phyloP scores from a whole-genome alignment of 257 asterid genomes.

The Solanum sparsipilum region DNA sequence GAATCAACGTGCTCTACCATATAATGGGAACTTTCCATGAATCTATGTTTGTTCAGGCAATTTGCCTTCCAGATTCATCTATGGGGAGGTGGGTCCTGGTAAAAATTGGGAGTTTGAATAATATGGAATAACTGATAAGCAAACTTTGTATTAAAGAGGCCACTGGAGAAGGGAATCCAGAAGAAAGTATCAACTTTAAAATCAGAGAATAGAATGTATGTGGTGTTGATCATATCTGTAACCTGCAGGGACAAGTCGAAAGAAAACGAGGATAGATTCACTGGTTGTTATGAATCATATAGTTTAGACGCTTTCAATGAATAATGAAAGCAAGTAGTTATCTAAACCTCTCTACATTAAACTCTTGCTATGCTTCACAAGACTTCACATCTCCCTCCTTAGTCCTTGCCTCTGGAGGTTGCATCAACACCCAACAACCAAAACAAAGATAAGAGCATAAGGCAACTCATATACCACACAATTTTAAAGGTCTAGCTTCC shows the following conservation, averaged over 20 bases:
- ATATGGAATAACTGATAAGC: not conserved
- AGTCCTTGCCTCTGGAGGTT: not conserved
- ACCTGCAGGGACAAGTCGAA: not conserved
- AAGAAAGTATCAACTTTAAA: not conserved
- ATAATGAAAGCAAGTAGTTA: not conserved
- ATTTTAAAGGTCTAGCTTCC: not conserved
- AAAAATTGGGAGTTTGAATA: not conserved
- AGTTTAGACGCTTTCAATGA: not conserved
- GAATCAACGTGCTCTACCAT: not conserved
- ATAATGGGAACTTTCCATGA: not conserved
- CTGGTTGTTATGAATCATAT: not conserved
- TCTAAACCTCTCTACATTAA: not conserved
- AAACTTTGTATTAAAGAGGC: not conserved
- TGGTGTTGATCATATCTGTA: not conserved
- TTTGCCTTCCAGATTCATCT: not conserved
- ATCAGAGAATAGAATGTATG: not conserved
- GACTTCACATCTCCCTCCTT: not conserved
- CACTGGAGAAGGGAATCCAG: not conserved
- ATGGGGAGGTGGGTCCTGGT: not conserved
- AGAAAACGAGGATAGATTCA: not conserved
- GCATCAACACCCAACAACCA: not conserved
- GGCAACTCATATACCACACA: not conserved
- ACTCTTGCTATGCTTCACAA: not conserved
- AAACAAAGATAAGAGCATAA: not conserved
- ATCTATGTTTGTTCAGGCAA: not conserved